A percentile compares a stretch with the other conserved stretches of the same genome.
Conservation (phyloP, 176 grass and related monocot species). For the Bonia amplexicaulis region DNA sequence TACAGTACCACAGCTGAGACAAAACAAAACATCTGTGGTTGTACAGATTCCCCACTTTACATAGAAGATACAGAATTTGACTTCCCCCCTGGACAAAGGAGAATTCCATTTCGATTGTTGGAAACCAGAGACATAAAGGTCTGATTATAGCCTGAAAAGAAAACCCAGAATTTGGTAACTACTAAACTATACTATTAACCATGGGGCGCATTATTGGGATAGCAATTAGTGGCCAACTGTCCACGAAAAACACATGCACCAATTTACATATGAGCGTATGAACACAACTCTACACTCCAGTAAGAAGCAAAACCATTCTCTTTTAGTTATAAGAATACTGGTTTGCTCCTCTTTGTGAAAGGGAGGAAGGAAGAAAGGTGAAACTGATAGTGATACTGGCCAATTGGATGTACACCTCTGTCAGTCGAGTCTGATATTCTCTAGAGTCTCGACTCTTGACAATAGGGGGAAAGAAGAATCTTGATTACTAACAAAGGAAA, state of each 20-base stretch:
- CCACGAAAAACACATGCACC: neutral
- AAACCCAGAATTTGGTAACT: neutral
- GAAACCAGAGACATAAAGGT: neutral
- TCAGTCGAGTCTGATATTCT: neutral
- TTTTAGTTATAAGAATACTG: neutral
- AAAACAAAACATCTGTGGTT: neutral
- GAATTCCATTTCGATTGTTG: too few relatives aligned
- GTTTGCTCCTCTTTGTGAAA: neutral
- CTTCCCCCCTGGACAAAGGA: too few relatives aligned
- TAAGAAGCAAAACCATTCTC: neutral
- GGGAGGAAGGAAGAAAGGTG: neutral
- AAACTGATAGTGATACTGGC: neutral
- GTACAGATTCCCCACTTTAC: neutral
- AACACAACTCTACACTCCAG: neutral
- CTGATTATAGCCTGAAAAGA: neutral
- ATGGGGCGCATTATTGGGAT: neutral
- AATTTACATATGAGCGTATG: neutral
- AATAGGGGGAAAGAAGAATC: neutral
- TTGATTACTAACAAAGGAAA: neutral
- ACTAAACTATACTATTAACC: neutral
- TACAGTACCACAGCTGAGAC: neutral
- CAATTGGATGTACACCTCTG: neutral
- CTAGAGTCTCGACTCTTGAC: neutral
- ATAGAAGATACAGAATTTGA: too few relatives aligned
- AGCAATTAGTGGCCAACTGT: neutral